These are phyloP conservation scores for Pichia sp. DNA, from an alignment of 1,139 yeast species.

Conservation along the genomic window DNA sequence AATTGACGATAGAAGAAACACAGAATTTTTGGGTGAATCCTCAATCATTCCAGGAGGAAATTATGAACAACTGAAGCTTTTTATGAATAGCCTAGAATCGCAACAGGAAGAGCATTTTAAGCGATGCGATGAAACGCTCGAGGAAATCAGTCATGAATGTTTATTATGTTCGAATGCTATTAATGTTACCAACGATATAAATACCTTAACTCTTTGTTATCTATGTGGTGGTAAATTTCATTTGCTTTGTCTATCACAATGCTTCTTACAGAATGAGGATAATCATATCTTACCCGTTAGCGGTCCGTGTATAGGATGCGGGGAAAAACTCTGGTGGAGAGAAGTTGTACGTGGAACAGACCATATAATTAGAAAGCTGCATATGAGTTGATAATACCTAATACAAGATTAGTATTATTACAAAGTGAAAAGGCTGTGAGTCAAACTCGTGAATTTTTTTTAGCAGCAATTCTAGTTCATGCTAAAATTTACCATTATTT, in stretches of 20 bases:
- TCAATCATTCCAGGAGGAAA: slow-evolving; percentile 21
- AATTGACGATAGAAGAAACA: slow-evolving; percentile 8
- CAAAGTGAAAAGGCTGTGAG: too few species aligned
- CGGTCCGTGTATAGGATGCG: slow-evolving; percentile 36
- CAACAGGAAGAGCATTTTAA: slow-evolving; percentile 13
- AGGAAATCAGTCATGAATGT: slow-evolving; percentile 8
- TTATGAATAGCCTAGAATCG: slow-evolving; percentile 9
- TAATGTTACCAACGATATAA: slow-evolving; percentile 14
- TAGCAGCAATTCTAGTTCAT: too few species aligned
- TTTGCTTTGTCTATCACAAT: slow-evolving; percentile 34
- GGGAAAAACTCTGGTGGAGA: slow-evolving; percentile 33
- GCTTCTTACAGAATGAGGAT: slow-evolving; percentile 12
- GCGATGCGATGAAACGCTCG: slow-evolving; percentile 2
- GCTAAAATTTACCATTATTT: too few species aligned
- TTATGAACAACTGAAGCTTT: slow-evolving; percentile 20
- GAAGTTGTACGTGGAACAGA: slow-evolving; percentile 25
- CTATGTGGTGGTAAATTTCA: slow-evolving; percentile 34
- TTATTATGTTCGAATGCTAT: slow-evolving; percentile 15
- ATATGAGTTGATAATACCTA: too few species aligned
- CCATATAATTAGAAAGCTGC: too few species aligned
- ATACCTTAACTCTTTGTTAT: slow-evolving; percentile 28
- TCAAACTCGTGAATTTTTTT: too few species aligned
- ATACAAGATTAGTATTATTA: too few species aligned
- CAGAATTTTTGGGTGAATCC: slow-evolving; percentile 2
- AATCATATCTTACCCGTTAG: slow-evolving; percentile 30